Base-by-base conservation (phyloP, 1,284 basidiomycete genomes). In the Trametes hirsuta region DNA sequence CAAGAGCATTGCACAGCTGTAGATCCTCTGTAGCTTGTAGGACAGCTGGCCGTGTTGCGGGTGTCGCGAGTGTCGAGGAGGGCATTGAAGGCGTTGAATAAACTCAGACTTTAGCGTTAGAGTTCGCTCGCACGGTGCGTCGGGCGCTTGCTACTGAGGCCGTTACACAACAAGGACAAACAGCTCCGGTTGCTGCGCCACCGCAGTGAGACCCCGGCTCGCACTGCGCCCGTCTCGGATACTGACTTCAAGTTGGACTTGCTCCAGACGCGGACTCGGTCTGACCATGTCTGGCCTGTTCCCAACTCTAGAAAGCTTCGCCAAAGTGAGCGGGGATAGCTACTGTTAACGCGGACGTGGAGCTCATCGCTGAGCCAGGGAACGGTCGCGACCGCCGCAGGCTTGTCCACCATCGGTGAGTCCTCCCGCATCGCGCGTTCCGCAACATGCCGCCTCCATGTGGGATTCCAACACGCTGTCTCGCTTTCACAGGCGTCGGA, bases 311-410 rank as follows among this genome's bases (percentile, higher is more conserved):
- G 84, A 86, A 66, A 81, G 77, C 10, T 83, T 89, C 62, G 85
- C 83, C 56, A 90, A 90, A 80, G 88, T 89, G 60, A 49, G 69
- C 52, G 4, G n/a, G 18, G 25, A 34, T 34, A 6, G 24, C 44
- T 49, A 18, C 25, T 22, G 4, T 45, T n/a, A 47, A 35, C 14
- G 4, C 6, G n/a, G 11, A 40, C 11, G 8, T 12, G n/a, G 40
- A 15, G 22, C 63, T 65, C n/a, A 68, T 41, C 0, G 6, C 4
- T 6, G 34, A 36, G 9, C 39, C 41, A 91, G 89, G 88, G 88
- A n/a, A 79, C 86, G 1, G 72, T 83, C 35, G 87, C 88, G 1
- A 90, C 89, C 2, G 84, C 83, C 5, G 86, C 87, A 6, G 87
- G 86, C 10, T 69, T 88, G 51, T 81, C 83, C 10, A 90, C 87